A percentile compares a stretch with the other conserved stretches of the same genome.
Conservation (phyloP, 1,284 basidiomycete genomes). For the Trichosporon asahii region DNA sequence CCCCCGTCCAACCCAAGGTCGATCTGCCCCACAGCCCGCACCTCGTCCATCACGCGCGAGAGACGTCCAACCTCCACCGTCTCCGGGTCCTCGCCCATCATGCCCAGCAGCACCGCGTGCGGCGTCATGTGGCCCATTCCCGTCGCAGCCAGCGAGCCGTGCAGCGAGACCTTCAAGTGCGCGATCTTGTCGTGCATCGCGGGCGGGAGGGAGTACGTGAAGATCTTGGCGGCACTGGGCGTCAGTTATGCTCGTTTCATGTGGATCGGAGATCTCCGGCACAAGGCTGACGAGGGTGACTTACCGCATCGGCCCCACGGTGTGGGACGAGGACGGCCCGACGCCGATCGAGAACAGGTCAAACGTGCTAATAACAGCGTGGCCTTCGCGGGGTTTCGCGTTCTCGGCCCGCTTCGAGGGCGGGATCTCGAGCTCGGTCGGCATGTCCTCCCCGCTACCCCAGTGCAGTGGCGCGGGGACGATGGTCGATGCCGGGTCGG, state of each 20-base stretch:
- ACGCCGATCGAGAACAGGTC: slow-evolving; percentile 91
- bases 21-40: slow-evolving; percentile 31
- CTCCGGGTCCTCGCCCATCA: slow-evolving; percentile 64
- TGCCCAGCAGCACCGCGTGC: slow-evolving; percentile 82
- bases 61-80: slow-evolving; percentile 41
- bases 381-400: slow-evolving; percentile 55
- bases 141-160: slow-evolving; percentile 57
- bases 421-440: slow-evolving; percentile 16
- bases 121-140: slow-evolving; percentile 88
- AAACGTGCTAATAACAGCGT: slow-evolving; percentile 89
- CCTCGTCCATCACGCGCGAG: slow-evolving; percentile 34
- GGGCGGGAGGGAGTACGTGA: slow-evolving; percentile 28
- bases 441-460: neutral
- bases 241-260: neutral
- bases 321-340: slow-evolving; percentile 56
- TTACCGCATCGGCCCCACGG: slow-evolving; percentile 76
- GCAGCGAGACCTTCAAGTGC: slow-evolving; percentile 77
- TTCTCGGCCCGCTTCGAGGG: slow-evolving; percentile 23
- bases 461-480: neutral
- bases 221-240: slow-evolving; percentile 21
- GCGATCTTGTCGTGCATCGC: slow-evolving; percentile 57
- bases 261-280: neutral
- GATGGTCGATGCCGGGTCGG: slow-evolving; percentile 10
- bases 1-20: slow-evolving; percentile 61
- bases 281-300: neutral